A percentile compares a stretch with the other conserved stretches of the same genome.
Conservation (phyloP, 106 monocot species). For the Hemerocallis citrina region DNA sequence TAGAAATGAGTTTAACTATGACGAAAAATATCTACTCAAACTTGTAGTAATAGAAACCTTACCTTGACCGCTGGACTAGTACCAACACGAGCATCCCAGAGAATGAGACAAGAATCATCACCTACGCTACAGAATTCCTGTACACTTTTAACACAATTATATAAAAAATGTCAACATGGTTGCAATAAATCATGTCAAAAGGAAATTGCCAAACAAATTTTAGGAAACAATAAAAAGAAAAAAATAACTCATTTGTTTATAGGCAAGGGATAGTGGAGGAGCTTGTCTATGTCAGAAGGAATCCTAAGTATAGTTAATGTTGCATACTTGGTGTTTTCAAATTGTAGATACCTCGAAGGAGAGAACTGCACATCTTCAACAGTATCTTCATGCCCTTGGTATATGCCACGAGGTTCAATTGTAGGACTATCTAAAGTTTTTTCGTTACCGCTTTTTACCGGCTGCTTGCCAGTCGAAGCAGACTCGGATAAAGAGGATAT, state of each 20-base stretch:
- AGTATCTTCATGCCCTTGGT: constrained; percentile 66
- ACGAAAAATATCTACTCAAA: too few relatives aligned
- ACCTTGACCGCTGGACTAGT: constrained; percentile 70
- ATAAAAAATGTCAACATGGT: constrained; percentile 8
- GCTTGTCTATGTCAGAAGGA: neutral
- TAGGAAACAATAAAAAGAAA: too few relatives aligned
- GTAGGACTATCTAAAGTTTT: constrained; percentile 42
- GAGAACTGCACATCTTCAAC: constrained; percentile 97
- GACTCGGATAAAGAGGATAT: constrained; percentile 44
- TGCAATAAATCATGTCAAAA: neutral
- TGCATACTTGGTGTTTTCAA: neutral
- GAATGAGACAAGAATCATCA: constrained; percentile 88
- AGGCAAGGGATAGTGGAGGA: neutral
- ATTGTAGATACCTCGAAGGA: constrained; percentile 55
- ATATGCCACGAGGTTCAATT: constrained; percentile 65
- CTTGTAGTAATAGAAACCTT: neutral
- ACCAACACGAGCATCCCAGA: constrained; percentile 92
- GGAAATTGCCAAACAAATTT: neutral
- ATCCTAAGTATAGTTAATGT: neutral
- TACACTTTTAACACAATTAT: constrained; percentile 26
- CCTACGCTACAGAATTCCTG: constrained; percentile 97
- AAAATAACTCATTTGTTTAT: too few relatives aligned
- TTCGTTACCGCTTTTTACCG: constrained; percentile 32
- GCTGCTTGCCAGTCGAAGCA: constrained; percentile 26
- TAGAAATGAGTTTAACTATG: too few relatives aligned